A percentile compares a stretch with the other conserved stretches of the same genome.
These are phyloP conservation scores for Boletellus ananas DNA, from an alignment of 768 basidiomycete species.

Conservation along the genomic window DNA sequence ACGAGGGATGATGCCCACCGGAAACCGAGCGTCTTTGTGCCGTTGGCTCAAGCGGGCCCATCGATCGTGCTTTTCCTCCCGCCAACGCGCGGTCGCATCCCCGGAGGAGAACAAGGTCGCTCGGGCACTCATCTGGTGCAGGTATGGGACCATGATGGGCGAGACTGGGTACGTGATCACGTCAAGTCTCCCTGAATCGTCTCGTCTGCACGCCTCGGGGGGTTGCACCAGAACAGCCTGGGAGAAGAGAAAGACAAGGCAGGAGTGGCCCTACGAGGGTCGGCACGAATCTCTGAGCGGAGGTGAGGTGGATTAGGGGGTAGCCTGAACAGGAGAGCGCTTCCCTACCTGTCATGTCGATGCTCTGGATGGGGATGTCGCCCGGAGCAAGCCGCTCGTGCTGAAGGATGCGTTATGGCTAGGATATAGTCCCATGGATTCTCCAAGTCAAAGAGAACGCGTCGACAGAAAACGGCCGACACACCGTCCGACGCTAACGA, in stretches of 20 bases:
- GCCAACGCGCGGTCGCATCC: conserved; percentile 1
- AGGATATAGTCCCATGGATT: too few species aligned
- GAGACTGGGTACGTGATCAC: conserved; percentile 3
- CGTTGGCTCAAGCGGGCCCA: neutral
- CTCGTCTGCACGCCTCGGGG: neutral
- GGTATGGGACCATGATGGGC: neutral
- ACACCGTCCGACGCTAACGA: neutral
- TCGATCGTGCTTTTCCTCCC: neutral
- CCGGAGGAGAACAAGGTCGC: neutral
- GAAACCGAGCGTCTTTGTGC: neutral
- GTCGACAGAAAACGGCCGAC: neutral
- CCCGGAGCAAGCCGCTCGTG: too few species aligned
- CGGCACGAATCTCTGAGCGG: conserved; percentile 1
- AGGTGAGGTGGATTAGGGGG: neutral
- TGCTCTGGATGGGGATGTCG: too few species aligned
- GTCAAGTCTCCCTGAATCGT: neutral
- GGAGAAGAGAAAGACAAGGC: neutral
- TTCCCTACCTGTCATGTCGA: neutral
- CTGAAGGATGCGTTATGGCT: too few species aligned
- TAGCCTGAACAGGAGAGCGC: neutral
- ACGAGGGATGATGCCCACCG: neutral
- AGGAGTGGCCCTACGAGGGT: neutral
- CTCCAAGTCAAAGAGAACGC: too few species aligned
- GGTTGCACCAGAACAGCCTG: neutral
- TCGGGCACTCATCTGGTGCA: neutral